phyloP scores from a whole-genome alignment of 306 rosid genomes.

The Comarum palustre region DNA sequence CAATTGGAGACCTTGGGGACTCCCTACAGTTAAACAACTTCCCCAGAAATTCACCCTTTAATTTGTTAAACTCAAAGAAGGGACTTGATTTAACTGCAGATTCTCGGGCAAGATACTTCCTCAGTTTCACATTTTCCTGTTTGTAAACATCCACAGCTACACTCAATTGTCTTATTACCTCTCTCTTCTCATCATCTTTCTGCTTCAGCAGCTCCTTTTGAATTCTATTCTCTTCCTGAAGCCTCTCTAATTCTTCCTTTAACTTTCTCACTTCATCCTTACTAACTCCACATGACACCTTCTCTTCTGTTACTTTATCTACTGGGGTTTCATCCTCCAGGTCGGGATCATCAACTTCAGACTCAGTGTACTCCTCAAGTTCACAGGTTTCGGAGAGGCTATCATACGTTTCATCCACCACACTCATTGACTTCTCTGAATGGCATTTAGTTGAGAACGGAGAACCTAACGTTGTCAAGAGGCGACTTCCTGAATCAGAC shows the following conservation, averaged over 20 bases:
- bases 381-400: slow-evolving; percentile 51
- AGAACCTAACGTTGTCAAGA: slow-evolving; percentile 39
- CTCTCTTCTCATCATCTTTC: slow-evolving; percentile 76
- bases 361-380: slow-evolving; percentile 53
- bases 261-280: slow-evolving; percentile 41
- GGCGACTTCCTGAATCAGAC: slow-evolving; percentile 52
- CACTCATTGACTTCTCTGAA: slow-evolving; percentile 32
- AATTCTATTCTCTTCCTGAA: slow-evolving; percentile 42
- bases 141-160: slow-evolving; percentile 61
- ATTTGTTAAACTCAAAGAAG: slow-evolving; percentile 52
- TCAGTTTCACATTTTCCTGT: slow-evolving; percentile 64
- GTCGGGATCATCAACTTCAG: slow-evolving; percentile 85
- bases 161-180: slow-evolving; percentile 73
- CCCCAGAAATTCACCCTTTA: slow-evolving; percentile 42
- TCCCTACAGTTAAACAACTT: slow-evolving; percentile 48
- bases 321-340: slow-evolving; percentile 35
- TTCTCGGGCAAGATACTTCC: slow-evolving; percentile 39
- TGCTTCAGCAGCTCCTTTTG: slow-evolving; percentile 42
- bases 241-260: slow-evolving; percentile 45
- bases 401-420: slow-evolving; percentile 46
- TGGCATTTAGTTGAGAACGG: slow-evolving; percentile 57
- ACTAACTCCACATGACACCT: slow-evolving; percentile 1
- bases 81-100: slow-evolving; percentile 43
- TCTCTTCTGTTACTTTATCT: slow-evolving; percentile 20
- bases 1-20: slow-evolving; percentile 35